Conservation (phyloP, 192 early-diverging fungal genomes). For the Coemansia sp. region DNA sequence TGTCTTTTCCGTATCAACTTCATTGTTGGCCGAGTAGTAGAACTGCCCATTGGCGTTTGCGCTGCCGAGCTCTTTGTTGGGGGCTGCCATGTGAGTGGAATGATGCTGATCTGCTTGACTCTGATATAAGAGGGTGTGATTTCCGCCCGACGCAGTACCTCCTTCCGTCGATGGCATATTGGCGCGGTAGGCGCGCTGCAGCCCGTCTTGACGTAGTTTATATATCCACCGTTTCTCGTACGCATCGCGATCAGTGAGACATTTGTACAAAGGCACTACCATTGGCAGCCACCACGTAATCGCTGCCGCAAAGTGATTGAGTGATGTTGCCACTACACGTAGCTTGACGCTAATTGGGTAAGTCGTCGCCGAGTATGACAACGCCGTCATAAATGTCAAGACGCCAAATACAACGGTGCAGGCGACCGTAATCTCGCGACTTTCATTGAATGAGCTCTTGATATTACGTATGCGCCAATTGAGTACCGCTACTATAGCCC, state of each 20-base stretch:
- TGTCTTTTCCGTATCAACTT: not conserved
- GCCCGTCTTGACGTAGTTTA: slow-evolving; percentile 27
- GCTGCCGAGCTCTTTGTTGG: not conserved
- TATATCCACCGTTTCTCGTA: slow-evolving; percentile 24
- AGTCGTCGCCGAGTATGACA: slow-evolving; percentile 24
- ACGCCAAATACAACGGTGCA: slow-evolving; percentile 25
- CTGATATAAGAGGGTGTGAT: not conserved
- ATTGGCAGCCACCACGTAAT: slow-evolving; percentile 45
- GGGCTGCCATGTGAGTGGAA: not conserved
- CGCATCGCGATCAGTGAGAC: slow-evolving; percentile 15
- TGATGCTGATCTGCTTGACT: not conserved
- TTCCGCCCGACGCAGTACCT: not conserved
- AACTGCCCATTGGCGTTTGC: not conserved
- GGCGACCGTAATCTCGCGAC: slow-evolving; percentile 24
- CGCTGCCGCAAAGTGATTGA: slow-evolving; percentile 33
- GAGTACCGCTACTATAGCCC: slow-evolving; percentile 21
- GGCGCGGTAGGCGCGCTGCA: slow-evolving; percentile 34
- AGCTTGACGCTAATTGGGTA: slow-evolving; percentile 20
- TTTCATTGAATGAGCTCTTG: slow-evolving; percentile 53
- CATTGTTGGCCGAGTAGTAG: not conserved
- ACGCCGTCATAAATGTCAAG: slow-evolving; percentile 28
- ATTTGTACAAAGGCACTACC: slow-evolving; percentile 29
- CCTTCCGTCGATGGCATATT: not conserved
- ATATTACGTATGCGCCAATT: slow-evolving; percentile 48
- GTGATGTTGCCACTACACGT: slow-evolving; percentile 30